A percentile compares a stretch with the other conserved stretches of the same genome.
Conservation (phyloP, 257 asterid species). For the Solanum medicagineum region DNA sequence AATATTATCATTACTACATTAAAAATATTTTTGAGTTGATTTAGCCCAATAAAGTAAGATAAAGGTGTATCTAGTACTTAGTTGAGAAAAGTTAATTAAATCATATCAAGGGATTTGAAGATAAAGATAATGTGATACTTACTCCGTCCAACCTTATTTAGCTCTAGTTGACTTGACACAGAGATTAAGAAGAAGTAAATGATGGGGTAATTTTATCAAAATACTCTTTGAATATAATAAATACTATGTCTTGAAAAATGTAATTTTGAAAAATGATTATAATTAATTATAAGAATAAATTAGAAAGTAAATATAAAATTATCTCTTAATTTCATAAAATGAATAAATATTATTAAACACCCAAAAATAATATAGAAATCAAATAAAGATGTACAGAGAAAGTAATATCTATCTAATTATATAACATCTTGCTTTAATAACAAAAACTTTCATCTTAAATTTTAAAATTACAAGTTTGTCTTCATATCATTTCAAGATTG, state of each 20-base stretch:
- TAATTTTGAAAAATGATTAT: too few relatives aligned
- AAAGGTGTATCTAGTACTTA: neutral
- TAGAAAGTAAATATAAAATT: too few relatives aligned
- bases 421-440: neutral
- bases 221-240: too few relatives aligned
- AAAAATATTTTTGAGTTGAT: neutral
- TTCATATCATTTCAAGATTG: neutral
- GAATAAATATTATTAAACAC: too few relatives aligned
- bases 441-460: neutral
- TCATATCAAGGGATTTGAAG: neutral
- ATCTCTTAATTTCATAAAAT: too few relatives aligned
- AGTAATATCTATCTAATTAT: neutral
- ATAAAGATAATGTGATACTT: neutral
- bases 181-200: too few relatives aligned
- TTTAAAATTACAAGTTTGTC: neutral
- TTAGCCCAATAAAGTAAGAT: neutral
- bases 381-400: too few relatives aligned
- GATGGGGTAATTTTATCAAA: too few relatives aligned
- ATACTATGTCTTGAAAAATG: too few relatives aligned
- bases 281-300: too few relatives aligned
- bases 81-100: neutral
- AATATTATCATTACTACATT: neutral
- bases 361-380: fast-evolving
- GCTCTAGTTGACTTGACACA: too few relatives aligned
- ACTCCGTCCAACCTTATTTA: too few relatives aligned